These are phyloP conservation scores for Plasmodium knowlesi DNA, from an alignment of 169 alveolate species.

Conservation along the genomic window DNA sequence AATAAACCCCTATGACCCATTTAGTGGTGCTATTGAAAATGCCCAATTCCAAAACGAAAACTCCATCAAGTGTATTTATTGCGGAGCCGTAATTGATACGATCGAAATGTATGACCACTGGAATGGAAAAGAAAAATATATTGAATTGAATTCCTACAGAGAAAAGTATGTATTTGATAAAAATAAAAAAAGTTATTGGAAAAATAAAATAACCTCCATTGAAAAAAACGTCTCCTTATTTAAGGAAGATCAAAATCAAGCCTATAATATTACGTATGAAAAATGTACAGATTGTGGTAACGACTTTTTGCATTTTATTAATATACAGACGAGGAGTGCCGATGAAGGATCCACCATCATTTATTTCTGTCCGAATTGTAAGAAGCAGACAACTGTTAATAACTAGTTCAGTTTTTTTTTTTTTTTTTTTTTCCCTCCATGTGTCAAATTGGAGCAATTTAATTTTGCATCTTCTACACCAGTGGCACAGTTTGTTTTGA, in stretches of 20 bases:
- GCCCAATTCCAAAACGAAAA: background rate
- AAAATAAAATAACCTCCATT: constrained; percentile 71
- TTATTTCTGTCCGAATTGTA: constrained; percentile 88
- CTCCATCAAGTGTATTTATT: constrained; percentile 56
- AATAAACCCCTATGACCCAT: background rate
- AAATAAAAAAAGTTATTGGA: constrained; percentile 84
- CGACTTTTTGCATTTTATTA: constrained; percentile 85
- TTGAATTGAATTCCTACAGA: constrained; percentile 81
- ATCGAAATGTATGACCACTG: constrained; percentile 18
- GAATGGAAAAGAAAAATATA: constrained; percentile 40
- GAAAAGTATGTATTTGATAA: constrained; percentile 81
- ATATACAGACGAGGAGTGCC: constrained; percentile 91
- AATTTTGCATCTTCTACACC: background rate
- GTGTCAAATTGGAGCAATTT: background rate
- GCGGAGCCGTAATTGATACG: constrained; percentile 30
- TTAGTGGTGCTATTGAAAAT: background rate
- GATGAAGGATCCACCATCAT: constrained; percentile 91
- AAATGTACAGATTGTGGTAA: constrained; percentile 88
- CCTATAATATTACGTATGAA: constrained; percentile 84
- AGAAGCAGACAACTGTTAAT: constrained; percentile 86
- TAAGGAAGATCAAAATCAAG: constrained; percentile 44
- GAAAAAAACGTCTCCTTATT: constrained; percentile 51
- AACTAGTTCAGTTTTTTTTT: constrained; percentile 50
- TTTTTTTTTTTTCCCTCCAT: background rate
- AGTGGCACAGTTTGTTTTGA: background rate